These are phyloP conservation scores for Cinnamomum chago DNA, from an alignment of 164 flowering plant genomes.

Conservation along the genomic window DNA sequence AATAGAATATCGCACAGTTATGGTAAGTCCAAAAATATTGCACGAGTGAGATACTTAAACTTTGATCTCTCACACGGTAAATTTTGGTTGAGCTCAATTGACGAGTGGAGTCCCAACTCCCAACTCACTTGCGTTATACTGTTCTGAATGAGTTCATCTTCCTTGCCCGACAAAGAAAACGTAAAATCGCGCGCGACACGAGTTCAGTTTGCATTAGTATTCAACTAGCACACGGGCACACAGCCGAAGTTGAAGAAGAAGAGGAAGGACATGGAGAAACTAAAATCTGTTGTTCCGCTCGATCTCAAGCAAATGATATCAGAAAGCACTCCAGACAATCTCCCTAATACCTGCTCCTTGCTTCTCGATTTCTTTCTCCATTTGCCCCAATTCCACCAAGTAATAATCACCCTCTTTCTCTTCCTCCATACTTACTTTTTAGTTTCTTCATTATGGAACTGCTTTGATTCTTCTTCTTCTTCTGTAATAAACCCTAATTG, in stretches of 20 bases:
- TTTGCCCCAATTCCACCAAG: constrained; percentile 52
- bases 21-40: no score
- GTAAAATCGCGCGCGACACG: no score
- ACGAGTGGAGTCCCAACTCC: no score
- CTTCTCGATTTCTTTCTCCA: constrained; percentile 50
- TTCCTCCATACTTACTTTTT: background rate
- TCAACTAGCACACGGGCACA: background rate
- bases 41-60: no score
- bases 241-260: background rate
- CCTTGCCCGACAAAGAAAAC: no score
- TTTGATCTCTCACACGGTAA: no score
- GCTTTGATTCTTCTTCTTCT: no score
- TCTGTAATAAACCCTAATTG: background rate
- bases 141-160: no score
- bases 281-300: constrained; percentile 52
- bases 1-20: no score
- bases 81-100: no score
- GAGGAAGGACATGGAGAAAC: constrained; percentile 51
- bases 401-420: constrained; percentile 6
- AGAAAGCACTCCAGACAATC: constrained; percentile 35
- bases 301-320: constrained; percentile 35
- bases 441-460: background rate
- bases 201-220: no score
- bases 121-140: no score
- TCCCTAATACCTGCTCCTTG: constrained; percentile 48